Evolutionary conservation across 1,284 basidiomycete species (phyloP).

Genomic region (Heterobasidion parviporum): DNA sequence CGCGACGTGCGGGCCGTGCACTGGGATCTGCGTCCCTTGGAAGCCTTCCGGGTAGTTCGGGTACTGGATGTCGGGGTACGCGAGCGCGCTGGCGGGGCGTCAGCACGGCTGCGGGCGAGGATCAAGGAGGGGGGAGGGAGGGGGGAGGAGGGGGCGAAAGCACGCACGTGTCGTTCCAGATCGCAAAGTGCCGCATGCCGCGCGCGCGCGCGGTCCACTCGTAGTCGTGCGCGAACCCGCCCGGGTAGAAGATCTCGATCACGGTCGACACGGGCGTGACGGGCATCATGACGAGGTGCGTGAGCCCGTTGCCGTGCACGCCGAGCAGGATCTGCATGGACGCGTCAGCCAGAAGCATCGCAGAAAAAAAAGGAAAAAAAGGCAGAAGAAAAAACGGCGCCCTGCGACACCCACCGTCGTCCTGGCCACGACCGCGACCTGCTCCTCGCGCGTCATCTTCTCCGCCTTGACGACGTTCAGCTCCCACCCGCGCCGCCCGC

Average conservation of each 20-base stretch:
- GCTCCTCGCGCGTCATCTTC: slow-evolving; percentile 62
- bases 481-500: slow-evolving; percentile 49
- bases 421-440: slow-evolving; percentile 50
- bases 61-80: slow-evolving; percentile 42
- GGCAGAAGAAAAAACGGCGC: neutral
- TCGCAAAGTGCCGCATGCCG: slow-evolving; percentile 66
- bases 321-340: slow-evolving; percentile 57
- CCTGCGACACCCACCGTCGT: slow-evolving; percentile 46
- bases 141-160: neutral
- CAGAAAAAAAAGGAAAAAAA: neutral
- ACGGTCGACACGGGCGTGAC: slow-evolving; percentile 58
- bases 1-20: slow-evolving; percentile 46
- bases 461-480: slow-evolving; percentile 61
- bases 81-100: slow-evolving; percentile 22
- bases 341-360: neutral
- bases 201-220: slow-evolving; percentile 67
- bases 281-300: slow-evolving; percentile 73
- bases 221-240: slow-evolving; percentile 77
- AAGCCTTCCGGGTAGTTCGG: slow-evolving; percentile 72
- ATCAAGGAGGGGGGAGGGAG: slow-evolving; percentile 16
- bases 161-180: slow-evolving; percentile 70
- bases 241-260: slow-evolving; percentile 76
- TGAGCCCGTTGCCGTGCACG: slow-evolving; percentile 77
- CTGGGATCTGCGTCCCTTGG: slow-evolving; percentile 64
- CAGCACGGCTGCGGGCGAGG: slow-evolving; percentile 10